Evolutionary conservation across 2,329 filamentous ascomycete genomes (phyloP), one percentile per base, ranked within the genome.

Genomic region (Talaromyces sp.): DNA sequence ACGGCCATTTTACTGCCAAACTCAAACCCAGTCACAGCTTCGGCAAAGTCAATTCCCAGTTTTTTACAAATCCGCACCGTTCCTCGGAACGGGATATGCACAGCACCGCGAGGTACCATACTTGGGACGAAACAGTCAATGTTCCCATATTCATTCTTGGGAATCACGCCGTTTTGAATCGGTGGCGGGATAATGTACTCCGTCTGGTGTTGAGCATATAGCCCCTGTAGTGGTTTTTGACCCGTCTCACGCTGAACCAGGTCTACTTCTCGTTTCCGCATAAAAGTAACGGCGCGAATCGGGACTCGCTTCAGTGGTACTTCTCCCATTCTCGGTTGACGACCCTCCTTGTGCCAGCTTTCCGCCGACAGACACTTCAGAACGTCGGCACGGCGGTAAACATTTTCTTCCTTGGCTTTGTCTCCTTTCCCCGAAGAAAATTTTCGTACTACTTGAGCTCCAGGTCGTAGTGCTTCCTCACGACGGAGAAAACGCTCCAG

Each of bases 331-430:
- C 85, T 83, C 3, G 95, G 87, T 28, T 87, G 88, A 11, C 93
- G 85, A 0, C 95, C 95, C 79, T 97, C 93, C 73, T 97, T 97
- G 73, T 98, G 95, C 95, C 95, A 99, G 1, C 91, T 96, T 73
- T 99, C 95, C 1, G 90, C 89, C 30, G 91, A 96, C 74, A 96
- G 93, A 73, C 96, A 96, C 44, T 84, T 82, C 2, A 93, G 86
- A 0, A 98, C 86, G 66, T 98, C 93, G 58, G 85, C 84, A 36
- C 93, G 87, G 0, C 83, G 83, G 71, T 87, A 98, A 0, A 98
- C 92, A 0, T 91, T 87, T 72, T 96, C 92, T 62, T 90, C 85
- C 52, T 88, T 89, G 2, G 84, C 77, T 54, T 88, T 89, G 52
- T 86, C 85, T 15, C 88, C 89, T 74, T 93, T 96, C 10, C 85